Evolutionary conservation across 441 rosid genomes (phyloP).

Genomic region (Francoa sonchifolia): DNA sequence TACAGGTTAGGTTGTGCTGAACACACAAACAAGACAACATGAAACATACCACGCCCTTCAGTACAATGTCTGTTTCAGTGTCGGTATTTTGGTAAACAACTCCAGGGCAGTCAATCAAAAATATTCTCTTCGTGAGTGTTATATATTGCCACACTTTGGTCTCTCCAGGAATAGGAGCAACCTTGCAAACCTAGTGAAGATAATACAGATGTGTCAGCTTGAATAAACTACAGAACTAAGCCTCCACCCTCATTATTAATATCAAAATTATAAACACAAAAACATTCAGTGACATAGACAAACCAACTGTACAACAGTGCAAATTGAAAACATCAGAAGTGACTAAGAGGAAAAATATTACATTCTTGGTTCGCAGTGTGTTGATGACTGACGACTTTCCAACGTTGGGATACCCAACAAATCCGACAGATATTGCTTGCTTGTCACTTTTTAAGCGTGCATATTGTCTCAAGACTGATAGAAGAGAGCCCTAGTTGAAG

Average conservation of each 20-base stretch:
- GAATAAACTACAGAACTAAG: neutral
- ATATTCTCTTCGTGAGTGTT: constrained; percentile 79
- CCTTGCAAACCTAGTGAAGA: constrained; percentile 71
- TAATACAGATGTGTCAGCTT: neutral
- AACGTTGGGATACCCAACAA: constrained; percentile 91
- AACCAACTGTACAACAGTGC: neutral
- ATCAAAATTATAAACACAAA: neutral
- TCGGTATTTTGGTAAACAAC: constrained; percentile 87
- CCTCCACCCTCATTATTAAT: neutral
- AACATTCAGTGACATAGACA: neutral
- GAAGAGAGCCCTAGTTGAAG: constrained; percentile 63
- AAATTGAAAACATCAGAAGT: constrained; percentile 2
- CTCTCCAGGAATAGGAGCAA: constrained; percentile 95
- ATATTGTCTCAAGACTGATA: constrained; percentile 80
- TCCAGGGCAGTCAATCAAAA: constrained; percentile 92
- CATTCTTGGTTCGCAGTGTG: constrained; percentile 83
- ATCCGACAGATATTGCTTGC: constrained; percentile 92
- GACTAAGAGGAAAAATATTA: constrained; percentile 13
- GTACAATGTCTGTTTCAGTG: constrained; percentile 78
- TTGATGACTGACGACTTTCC: constrained; percentile 95
- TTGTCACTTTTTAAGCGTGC: constrained; percentile 84
- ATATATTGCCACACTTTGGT: constrained; percentile 97
- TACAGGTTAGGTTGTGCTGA: no score
- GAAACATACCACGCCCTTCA: constrained; percentile 82
- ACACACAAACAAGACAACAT: constrained; percentile 1